A percentile compares a stretch with the other conserved stretches of the same genome.
Evolutionary conservation across 345 rosid genomes (phyloP).

Genomic region (Mercurialis annua): DNA sequence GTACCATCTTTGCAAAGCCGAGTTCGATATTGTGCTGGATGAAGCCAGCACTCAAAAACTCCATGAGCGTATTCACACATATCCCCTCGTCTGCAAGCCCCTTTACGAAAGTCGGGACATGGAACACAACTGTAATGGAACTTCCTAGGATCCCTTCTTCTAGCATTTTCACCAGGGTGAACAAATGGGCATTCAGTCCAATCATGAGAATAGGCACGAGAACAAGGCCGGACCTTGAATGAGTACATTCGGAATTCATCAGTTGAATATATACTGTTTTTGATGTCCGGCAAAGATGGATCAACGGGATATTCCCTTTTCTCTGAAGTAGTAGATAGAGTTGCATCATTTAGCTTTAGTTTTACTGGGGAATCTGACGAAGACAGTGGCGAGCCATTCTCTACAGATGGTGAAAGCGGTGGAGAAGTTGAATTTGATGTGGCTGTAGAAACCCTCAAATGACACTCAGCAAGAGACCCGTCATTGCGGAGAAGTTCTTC

Average conservation of each 20-base stretch:
- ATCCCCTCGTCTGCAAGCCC: constrained; percentile 87
- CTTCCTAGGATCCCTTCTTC: constrained; percentile 97
- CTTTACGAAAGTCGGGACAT: constrained; percentile 92
- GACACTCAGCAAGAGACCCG: constrained; percentile 42
- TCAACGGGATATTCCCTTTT: constrained; percentile 90
- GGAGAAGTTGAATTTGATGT: constrained; percentile 46
- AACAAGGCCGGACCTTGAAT: constrained; percentile 90
- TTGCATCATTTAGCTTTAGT: constrained; percentile 30
- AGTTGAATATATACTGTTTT: constrained; percentile 84
- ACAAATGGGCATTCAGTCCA: constrained; percentile 99
- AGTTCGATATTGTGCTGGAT: constrained; percentile 94
- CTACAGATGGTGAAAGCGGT: constrained; percentile 53
- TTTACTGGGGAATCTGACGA: constrained; percentile 51
- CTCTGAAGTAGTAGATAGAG: constrained; percentile 37
- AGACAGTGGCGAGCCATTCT: constrained; percentile 54
- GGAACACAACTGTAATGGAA: constrained; percentile 96
- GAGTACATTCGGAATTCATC: constrained; percentile 98
- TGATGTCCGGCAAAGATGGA: constrained; percentile 93
- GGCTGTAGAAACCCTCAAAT: constrained; percentile 46
- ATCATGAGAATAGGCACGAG: constrained; percentile 94
- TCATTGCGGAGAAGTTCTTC: constrained; percentile 65
- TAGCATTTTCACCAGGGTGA: constrained; percentile 95
- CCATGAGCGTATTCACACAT: constrained; percentile 99
- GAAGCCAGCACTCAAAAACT: constrained; percentile 98
- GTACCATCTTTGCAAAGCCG: constrained; percentile 91